Base-by-base conservation (phyloP, 768 basidiomycete genomes). In the Tulasnella sp. region DNA sequence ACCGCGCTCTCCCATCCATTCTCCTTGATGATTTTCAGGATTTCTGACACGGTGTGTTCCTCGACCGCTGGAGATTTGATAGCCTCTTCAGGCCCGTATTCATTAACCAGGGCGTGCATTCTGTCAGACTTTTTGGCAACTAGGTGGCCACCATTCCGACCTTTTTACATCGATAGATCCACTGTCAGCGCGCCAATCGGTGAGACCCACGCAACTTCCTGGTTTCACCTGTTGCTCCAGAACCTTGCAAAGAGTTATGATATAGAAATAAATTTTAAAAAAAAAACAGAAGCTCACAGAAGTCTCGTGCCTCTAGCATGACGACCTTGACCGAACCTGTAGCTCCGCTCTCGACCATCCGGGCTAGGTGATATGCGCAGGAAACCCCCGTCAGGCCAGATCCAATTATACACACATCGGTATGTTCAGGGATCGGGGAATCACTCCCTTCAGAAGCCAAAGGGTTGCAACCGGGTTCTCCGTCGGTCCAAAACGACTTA, bases 271-370 rank as follows among this genome's bases (percentile, higher is more conserved):
- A 78, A 83, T 81, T 79, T 83, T 29, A 18, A 13, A 44, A 37
- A 70, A 79, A 83, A 44, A 71, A 86, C 81, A n/a, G n/a, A n/a
- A n/a, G 44, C 93, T 84, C 32, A 94, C 95, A 93, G 83, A 96
- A 92, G 82, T 94, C 91, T 81, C 96, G 86, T 5, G 94, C 96
- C 82, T 97, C 95, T 11, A 98, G 83, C 16, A 96, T 85, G 23
- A 91, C 89, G 0, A 91, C 86, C 40, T 85, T 89, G 67, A 89
- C 79, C 23, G 86, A 81, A 55, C 80, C 70, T 82, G 82, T 35
- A 81, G 83, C 11, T 77, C 79, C 23, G 80, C 44, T 79, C 82
- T 79, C 82, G 20, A 93, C 84, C 32, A 91, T 73, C 86, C 73
- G 85, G 3, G 89, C 85, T 44, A 95, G 85, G 82, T 94, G 92